These are phyloP conservation scores for Liquidambar formosana DNA, from an alignment of 164 flowering plant species.

Conservation along the genomic window DNA sequence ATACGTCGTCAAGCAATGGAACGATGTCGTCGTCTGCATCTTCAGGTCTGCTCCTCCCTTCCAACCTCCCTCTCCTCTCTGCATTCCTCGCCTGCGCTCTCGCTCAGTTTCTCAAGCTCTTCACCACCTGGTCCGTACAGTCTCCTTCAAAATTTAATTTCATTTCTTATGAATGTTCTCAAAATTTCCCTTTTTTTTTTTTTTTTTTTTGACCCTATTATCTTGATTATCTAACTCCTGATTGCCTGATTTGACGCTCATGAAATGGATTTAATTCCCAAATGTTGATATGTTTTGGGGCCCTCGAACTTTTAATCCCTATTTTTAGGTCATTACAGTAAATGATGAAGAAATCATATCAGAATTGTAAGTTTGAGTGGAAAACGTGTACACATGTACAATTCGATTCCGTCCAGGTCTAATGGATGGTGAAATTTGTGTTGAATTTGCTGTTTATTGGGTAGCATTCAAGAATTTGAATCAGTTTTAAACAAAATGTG, in stretches of 20 bases:
- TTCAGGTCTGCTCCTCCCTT: slow-evolving; percentile 18
- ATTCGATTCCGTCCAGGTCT: too few species aligned
- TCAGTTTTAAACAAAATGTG: too few species aligned
- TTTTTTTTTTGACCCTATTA: slow-evolving; percentile 3
- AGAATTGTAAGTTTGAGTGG: too few species aligned
- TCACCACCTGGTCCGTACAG: slow-evolving; percentile 51
- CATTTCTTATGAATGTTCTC: neutral
- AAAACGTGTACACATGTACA: too few species aligned
- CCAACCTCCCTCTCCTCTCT: slow-evolving; percentile 53
- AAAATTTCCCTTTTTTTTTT: too few species aligned
- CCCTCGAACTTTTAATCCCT: neutral
- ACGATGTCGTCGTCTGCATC: slow-evolving; percentile 21
- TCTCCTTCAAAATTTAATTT: neutral
- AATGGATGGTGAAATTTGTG: too few species aligned
- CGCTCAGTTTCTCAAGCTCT: slow-evolving; percentile 62
- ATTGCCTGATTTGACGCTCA: neutral
- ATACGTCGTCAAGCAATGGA: slow-evolving; percentile 17
- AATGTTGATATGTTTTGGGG: too few species aligned
- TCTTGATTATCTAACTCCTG: neutral
- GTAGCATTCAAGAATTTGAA: too few species aligned
- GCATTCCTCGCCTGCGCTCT: slow-evolving; percentile 56
- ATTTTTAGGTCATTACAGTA: too few species aligned
- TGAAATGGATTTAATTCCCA: neutral
- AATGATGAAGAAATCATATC: too few species aligned
- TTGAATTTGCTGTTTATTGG: too few species aligned